phyloP scores from a whole-genome alignment of 176 grass and related monocot genomes.

The Rhynchospora tenuis region DNA sequence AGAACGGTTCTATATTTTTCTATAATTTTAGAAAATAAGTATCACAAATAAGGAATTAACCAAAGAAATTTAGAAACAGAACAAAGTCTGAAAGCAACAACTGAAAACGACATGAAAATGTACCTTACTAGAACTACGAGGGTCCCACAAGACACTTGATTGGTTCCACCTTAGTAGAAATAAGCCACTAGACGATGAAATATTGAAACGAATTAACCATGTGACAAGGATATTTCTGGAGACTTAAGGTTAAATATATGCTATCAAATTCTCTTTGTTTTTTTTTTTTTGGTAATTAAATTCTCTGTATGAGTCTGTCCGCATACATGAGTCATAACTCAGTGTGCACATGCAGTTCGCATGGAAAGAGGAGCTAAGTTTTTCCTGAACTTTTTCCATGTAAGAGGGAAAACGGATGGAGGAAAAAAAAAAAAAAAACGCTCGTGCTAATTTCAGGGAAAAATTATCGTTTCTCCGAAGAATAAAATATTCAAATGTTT shows the following conservation, averaged over 20 bases:
- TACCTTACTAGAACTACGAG: background rate
- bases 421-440: background rate
- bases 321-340: background rate
- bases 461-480: no score
- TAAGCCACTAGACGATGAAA: no score
- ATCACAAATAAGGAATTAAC: background rate
- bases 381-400: background rate
- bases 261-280: background rate
- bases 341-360: background rate
- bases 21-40: background rate
- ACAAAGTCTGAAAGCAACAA: background rate
- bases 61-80: background rate
- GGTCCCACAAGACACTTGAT: conserved; percentile 6
- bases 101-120: background rate
- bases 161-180: no score
- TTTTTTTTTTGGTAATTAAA: no score
- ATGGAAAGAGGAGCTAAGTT: background rate
- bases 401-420: background rate
- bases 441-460: no score
- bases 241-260: background rate
- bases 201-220: background rate
- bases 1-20: background rate
- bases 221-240: background rate
- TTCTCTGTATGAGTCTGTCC: background rate
- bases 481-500: no score